Conservation (phyloP, 164 flowering plant species). For the Umbellularia californica region DNA sequence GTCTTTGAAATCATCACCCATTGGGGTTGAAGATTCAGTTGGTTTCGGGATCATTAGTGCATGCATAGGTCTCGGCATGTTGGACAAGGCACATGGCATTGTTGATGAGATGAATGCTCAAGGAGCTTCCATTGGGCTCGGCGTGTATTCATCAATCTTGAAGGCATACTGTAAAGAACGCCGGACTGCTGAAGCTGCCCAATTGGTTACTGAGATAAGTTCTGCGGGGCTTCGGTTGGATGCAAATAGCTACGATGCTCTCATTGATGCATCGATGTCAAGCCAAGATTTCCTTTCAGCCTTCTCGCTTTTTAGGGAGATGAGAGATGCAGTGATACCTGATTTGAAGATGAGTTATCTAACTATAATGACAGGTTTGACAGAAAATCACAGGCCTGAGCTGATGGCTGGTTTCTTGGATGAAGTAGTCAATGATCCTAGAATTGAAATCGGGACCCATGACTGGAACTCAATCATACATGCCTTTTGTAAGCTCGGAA, state of each 20-base stretch:
- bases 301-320: conserved; percentile 80
- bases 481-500: conserved; percentile 82
- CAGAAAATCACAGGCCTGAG: conserved; percentile 88
- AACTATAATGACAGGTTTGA: conserved; percentile 92
- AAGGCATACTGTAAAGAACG: conserved; percentile 80
- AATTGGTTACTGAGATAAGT: conserved; percentile 66
- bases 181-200: conserved; percentile 86
- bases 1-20: conserved; percentile 17
- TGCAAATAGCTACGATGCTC: conserved; percentile 50
- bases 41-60: conserved; percentile 82
- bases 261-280: conserved; percentile 87
- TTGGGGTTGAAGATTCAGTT: conserved; percentile 40
- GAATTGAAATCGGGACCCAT: conserved; percentile 81
- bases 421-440: conserved; percentile 85
- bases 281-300: conserved; percentile 94
- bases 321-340: conserved; percentile 70
- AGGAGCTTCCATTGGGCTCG: conserved; percentile 67
- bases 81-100: conserved; percentile 77
- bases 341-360: conserved; percentile 79
- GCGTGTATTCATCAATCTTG: conserved; percentile 83
- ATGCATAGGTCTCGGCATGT: conserved; percentile 62
- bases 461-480: conserved; percentile 98
- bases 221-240: conserved; percentile 70
- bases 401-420: conserved; percentile 94
- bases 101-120: conserved; percentile 82